A percentile compares a stretch with the other conserved stretches of the same genome.
Conservation (phyloP, 129 eudicot species). For the Chrysanthemum seticuspe region DNA sequence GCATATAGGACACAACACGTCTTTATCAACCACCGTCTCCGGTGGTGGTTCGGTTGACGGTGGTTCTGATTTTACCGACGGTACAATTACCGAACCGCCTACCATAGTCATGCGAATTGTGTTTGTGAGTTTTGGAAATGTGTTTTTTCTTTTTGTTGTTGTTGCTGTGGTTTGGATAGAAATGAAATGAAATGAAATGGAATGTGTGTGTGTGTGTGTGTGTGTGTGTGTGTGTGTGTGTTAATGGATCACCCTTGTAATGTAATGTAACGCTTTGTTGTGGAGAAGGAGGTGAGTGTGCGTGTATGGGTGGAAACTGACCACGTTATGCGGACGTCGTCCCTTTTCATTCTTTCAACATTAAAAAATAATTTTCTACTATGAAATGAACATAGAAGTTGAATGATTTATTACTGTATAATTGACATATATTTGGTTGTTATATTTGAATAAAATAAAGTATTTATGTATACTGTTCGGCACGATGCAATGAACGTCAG, state of each 20-base stretch:
- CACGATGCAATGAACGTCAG: no score
- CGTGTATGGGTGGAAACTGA: constrained; percentile 64
- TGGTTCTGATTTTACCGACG: constrained; percentile 64
- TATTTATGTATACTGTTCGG: no score
- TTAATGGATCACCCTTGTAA: constrained; percentile 20
- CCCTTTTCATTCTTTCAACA: constrained; percentile 25
- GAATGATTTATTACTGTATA: no score
- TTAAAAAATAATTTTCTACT: no score
- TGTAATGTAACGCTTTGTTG: constrained; percentile 1
- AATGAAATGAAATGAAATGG: no score
- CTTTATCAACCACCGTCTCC: constrained; percentile 49
- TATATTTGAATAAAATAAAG: no score
- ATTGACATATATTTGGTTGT: no score
- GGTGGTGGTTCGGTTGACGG: constrained; percentile 22
- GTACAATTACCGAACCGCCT: constrained; percentile 69
- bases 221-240: constrained; percentile 11
- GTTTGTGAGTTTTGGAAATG: no score
- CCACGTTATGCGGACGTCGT: constrained; percentile 66
- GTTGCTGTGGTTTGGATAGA: no score
- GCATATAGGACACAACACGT: constrained; percentile 86
- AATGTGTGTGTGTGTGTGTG: constrained; percentile 3
- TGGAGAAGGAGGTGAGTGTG: constrained; percentile 17
- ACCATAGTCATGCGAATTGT: constrained; percentile 28
- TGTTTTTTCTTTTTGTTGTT: neutral
- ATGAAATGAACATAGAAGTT: no score